Percentiles rank a stretch among this genome's conserved stretches.
Conservation (phyloP, 2,329 filamentous ascomycete species). For the Aspergillus brunneoviolaceus region DNA sequence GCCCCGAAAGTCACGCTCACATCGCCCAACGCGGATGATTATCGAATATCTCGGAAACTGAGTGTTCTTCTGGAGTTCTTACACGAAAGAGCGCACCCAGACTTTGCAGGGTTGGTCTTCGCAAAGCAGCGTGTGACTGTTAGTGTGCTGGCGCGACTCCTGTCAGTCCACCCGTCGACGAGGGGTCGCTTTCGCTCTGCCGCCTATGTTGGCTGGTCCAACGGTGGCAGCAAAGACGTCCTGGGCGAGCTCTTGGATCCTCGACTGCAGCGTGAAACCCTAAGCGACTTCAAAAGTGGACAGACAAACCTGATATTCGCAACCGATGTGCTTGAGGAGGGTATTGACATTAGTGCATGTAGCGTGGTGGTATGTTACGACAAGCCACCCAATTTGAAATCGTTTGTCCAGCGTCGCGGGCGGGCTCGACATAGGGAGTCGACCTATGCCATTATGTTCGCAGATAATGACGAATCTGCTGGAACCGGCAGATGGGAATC, state of each 20-base stretch:
- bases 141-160: conserved; percentile 58
- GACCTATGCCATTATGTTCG: conserved; percentile 53
- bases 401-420: conserved; percentile 65
- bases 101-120: conserved; percentile 64
- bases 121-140: conserved; percentile 63
- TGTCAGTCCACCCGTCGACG: conserved; percentile 53
- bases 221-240: conserved; percentile 42
- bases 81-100: conserved; percentile 42
- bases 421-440: conserved; percentile 60
- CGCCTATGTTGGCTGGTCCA: conserved; percentile 50
- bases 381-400: conserved; percentile 60
- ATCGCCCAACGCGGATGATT: conserved; percentile 5
- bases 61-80: conserved; percentile 56
- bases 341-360: conserved; percentile 63
- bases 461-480: conserved; percentile 34
- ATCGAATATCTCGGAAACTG: conserved; percentile 58
- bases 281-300: conserved; percentile 56
- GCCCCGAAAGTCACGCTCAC: conserved; percentile 17
- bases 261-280: conserved; percentile 50
- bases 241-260: conserved; percentile 52
- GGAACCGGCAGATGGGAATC: conserved; percentile 57
- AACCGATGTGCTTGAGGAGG: conserved; percentile 61
- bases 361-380: conserved; percentile 66
- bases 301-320: conserved; percentile 58
- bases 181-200: conserved; percentile 46